Base-by-base conservation (phyloP, 805 yeast genomes). In the Barnettozyma sp. region DNA sequence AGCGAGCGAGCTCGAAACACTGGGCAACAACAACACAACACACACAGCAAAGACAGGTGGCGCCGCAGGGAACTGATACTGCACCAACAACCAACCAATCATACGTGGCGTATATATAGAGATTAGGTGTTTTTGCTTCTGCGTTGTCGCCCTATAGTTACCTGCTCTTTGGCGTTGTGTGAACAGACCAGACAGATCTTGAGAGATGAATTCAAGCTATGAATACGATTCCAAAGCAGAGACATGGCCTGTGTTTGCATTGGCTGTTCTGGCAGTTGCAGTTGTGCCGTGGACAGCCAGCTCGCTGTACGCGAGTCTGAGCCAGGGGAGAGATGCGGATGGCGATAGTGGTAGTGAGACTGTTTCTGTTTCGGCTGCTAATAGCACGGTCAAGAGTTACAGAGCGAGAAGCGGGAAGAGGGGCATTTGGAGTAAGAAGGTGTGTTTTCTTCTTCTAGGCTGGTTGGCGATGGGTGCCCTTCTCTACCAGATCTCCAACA, bases 381-480 rank as follows among this genome's bases (percentile, higher is more conserved):
- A 43, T 4, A 33, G 23, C 22, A 24, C 27, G 17, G 46, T 45
- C 20, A 34, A 36, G 26, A 10, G 34, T 6, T 43, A 17, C 39
- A 37, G 49, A 22, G n/a, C 31, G 16, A 28, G 38, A 28, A 25
- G 35, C 15, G 33, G 35, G 35, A 33, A 23, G 23, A 22, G 34
- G 5, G 33, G 30, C 15, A 21, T 45, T 9, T 35, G 41, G 14
- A 44, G 48, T 10, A 46, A 41, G 43, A 42, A 27, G 19, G 13
- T 39, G 10, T 14, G 42, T 21, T 42, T 52, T 22, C 28, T 54
- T 12, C 15, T 42, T 22, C 7, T 40, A 22, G 61, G 55, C 4
- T 58, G 56, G 60, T 33, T 38, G 3, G 17, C 41, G 20, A 41
- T 65, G 34, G 70, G 66, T 36, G 55, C 70, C 70, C 41, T 38